Evolutionary conservation across 306 rosid genomes (phyloP).

Genomic region (Fagus crenata): DNA sequence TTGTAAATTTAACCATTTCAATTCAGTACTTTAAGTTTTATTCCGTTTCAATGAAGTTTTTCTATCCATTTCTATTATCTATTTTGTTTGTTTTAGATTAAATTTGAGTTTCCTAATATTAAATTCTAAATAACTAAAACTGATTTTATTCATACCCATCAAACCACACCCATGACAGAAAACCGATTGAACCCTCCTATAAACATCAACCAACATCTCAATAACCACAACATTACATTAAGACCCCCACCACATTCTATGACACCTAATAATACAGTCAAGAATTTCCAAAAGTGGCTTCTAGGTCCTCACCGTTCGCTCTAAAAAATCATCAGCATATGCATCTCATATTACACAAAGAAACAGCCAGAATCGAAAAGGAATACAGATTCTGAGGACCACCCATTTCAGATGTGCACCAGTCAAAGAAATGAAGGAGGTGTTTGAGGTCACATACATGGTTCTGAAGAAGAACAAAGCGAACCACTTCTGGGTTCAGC

Average conservation of each 20-base stretch:
- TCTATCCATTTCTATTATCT: no score
- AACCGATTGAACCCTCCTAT: constrained; percentile 9
- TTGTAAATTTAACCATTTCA: no score
- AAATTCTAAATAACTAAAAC: no score
- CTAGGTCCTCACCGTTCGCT: constrained; percentile 35
- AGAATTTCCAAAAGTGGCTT: constrained; percentile 41
- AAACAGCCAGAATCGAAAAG: constrained; percentile 46
- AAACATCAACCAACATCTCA: constrained; percentile 43
- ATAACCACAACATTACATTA: constrained; percentile 27
- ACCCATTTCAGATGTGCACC: constrained; percentile 40
- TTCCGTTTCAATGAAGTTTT: no score
- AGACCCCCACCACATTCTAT: constrained; percentile 24
- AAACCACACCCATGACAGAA: no score
- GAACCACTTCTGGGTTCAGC: constrained; percentile 43
- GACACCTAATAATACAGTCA: constrained; percentile 34
- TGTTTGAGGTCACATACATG: constrained; percentile 29
- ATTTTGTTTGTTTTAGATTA: no score
- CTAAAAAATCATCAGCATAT: constrained; percentile 36
- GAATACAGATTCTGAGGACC: constrained; percentile 35
- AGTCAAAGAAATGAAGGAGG: constrained; percentile 42
- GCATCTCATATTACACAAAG: constrained; percentile 42
- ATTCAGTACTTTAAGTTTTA: no score
- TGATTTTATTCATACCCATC: no score
- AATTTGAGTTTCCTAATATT: no score
- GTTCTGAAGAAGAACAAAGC: constrained; percentile 31